A percentile compares a stretch with the other conserved stretches of the same genome.
These are phyloP conservation scores for Asterochloris erici DNA, from an alignment of 139 green algal genomes.

Conservation along the genomic window DNA sequence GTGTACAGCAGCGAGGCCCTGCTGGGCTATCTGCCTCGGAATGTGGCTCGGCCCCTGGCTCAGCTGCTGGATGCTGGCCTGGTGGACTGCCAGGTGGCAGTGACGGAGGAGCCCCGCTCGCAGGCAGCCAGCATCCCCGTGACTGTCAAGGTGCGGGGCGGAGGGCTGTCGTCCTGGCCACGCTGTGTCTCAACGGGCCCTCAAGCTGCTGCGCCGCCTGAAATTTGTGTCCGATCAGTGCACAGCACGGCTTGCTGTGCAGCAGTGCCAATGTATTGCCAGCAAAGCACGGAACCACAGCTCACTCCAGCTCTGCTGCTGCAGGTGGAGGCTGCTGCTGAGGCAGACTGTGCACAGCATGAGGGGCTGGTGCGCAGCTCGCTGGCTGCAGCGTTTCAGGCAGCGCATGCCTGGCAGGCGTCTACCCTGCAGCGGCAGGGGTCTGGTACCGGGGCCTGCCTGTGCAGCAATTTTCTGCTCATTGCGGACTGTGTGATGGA, in stretches of 20 bases:
- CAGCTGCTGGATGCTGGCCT: conserved; percentile 29
- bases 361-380: background rate
- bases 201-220: too few relatives aligned
- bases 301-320: background rate
- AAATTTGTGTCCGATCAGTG: background rate
- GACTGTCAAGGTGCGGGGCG: conserved; percentile 21
- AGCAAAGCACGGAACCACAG: background rate
- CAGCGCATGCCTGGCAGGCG: background rate
- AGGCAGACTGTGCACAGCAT: background rate
- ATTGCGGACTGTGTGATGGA: conserved; percentile 30
- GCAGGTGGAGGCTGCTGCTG: background rate
- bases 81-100: conserved; percentile 11
- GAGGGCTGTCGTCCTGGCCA: background rate
- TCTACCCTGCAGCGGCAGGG: background rate
- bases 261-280: too few relatives aligned
- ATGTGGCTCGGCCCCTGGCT: conserved; percentile 36
- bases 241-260: background rate
- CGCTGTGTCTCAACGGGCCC: too few relatives aligned
- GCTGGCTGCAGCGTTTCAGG: background rate
- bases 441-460: conserved; percentile 22
- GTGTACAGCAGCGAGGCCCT: background rate
- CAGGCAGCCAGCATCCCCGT: conserved; percentile 15
- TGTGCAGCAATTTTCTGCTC: conserved; percentile 42
- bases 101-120: conserved; percentile 25
- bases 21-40: conserved; percentile 49